phyloP scores from a whole-genome alignment of 495 filamentous ascomycete species.

The Endocarpon pusillum region DNA sequence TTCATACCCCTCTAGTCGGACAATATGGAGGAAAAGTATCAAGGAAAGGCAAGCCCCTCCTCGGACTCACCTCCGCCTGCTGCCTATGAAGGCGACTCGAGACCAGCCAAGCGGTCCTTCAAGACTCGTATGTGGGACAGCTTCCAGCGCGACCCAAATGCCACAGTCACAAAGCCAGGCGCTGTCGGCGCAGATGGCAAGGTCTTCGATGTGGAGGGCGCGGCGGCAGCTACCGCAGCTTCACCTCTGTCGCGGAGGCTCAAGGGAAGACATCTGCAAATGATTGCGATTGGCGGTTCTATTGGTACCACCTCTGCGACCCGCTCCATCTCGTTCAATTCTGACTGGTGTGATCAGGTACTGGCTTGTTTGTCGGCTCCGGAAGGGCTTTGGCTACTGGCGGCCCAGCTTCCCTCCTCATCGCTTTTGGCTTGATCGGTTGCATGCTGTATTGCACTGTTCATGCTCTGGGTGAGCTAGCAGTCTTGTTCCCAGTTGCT shows the following conservation, averaged over 20 bases:
- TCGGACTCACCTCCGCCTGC: slow-evolving; percentile 11
- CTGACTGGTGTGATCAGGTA: slow-evolving; percentile 34
- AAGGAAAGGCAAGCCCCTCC: slow-evolving; percentile 14
- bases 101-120: slow-evolving; percentile 15
- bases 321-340: background rate
- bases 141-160: slow-evolving; percentile 66
- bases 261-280: slow-evolving; percentile 79
- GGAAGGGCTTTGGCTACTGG: slow-evolving; percentile 60
- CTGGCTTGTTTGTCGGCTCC: slow-evolving; percentile 80
- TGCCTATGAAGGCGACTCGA: slow-evolving; percentile 20
- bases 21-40: slow-evolving; percentile 22
- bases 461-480: slow-evolving; percentile 83
- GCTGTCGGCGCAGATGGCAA: slow-evolving; percentile 38
- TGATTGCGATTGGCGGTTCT: slow-evolving; percentile 92
- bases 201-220: slow-evolving; percentile 57
- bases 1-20: too few relatives aligned
- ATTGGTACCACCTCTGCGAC: slow-evolving; percentile 42
- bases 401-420: slow-evolving; percentile 70
- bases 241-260: slow-evolving; percentile 59
- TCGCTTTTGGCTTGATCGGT: slow-evolving; percentile 70
- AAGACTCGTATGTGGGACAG: slow-evolving; percentile 47
- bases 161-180: slow-evolving; percentile 37
- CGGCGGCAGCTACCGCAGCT: slow-evolving; percentile 55
- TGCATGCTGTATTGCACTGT: slow-evolving; percentile 84
- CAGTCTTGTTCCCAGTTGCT: slow-evolving; percentile 77